A percentile compares a stretch with the other conserved stretches of the same genome.
phyloP scores from a whole-genome alignment of 192 early-diverging fungal species.

The Thamnidium elegans region DNA sequence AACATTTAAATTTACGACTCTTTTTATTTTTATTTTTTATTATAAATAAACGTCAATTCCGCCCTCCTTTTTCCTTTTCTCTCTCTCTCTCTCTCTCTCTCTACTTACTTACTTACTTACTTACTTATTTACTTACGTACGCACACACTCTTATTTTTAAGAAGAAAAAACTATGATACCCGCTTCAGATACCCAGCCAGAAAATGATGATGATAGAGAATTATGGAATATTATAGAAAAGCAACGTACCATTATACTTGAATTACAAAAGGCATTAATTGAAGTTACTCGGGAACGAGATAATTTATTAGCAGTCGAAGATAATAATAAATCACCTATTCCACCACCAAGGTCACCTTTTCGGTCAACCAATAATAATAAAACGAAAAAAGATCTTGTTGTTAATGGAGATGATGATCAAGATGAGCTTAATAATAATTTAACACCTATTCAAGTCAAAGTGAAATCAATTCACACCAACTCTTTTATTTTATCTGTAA shows the following conservation, averaged over 20 bases:
- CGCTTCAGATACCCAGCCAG: conserved; percentile 1
- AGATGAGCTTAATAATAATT: not conserved
- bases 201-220: conserved; percentile 68
- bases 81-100: not conserved
- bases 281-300: conserved; percentile 43
- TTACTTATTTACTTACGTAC: too few relatives aligned
- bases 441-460: not conserved
- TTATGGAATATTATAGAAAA: conserved; percentile 91
- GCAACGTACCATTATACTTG: conserved; percentile 82
- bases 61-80: too few relatives aligned
- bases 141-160: not conserved
- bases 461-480: not conserved
- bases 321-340: conserved; percentile 1
- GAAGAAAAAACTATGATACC: too few relatives aligned
- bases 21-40: too few relatives aligned
- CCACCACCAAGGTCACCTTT: conserved; percentile 35
- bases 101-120: too few relatives aligned
- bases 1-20: not conserved
- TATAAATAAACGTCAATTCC: too few relatives aligned
- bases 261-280: conserved; percentile 67
- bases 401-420: conserved; percentile 38
- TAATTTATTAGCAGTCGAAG: conserved; percentile 21
- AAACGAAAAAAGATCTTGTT: conserved; percentile 44
- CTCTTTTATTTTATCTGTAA: conserved; percentile 3
- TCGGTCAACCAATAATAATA: conserved; percentile 59